Conservation (phyloP, 768 basidiomycete genomes). For the Suillus subaureus region DNA sequence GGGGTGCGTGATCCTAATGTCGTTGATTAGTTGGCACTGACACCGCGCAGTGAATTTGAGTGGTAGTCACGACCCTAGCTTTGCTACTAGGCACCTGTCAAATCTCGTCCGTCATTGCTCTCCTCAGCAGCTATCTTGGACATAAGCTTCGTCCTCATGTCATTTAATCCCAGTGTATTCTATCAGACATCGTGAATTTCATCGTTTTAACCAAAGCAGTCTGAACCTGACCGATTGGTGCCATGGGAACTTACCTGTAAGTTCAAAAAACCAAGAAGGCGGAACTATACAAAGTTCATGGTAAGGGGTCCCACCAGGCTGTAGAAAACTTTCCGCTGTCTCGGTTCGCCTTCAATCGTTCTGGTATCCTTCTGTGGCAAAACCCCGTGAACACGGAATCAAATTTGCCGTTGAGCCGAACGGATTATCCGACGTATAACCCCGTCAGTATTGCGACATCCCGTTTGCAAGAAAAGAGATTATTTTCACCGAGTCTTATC, state of each 20-base stretch:
- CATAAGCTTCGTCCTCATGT: neutral
- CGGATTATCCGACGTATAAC: slow-evolving; percentile 1
- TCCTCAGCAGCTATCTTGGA: neutral
- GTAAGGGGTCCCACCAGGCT: neutral
- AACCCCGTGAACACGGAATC: neutral
- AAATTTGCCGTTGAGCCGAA: slow-evolving; percentile 1
- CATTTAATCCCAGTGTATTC: slow-evolving; percentile 21
- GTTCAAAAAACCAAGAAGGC: neutral
- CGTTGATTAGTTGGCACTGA: slow-evolving; percentile 7
- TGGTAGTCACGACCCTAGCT: slow-evolving; percentile 34
- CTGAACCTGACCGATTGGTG: neutral
- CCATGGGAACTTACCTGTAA: neutral
- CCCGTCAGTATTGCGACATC: neutral
- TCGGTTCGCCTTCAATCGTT: neutral
- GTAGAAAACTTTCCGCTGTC: neutral
- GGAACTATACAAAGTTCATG: neutral
- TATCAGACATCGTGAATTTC: slow-evolving; percentile 10
- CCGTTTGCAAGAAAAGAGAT: neutral
- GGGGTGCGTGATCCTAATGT: slow-evolving; percentile 60
- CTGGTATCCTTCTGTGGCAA: neutral
- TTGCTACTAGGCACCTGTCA: neutral
- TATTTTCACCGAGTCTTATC: neutral
- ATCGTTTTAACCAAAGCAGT: neutral
- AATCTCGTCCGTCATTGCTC: neutral
- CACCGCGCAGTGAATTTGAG: slow-evolving; percentile 42